Percentiles rank a stretch among this genome's conserved stretches.
Conservation (phyloP, 805 yeast species). For the Myxozyma sirexii region DNA sequence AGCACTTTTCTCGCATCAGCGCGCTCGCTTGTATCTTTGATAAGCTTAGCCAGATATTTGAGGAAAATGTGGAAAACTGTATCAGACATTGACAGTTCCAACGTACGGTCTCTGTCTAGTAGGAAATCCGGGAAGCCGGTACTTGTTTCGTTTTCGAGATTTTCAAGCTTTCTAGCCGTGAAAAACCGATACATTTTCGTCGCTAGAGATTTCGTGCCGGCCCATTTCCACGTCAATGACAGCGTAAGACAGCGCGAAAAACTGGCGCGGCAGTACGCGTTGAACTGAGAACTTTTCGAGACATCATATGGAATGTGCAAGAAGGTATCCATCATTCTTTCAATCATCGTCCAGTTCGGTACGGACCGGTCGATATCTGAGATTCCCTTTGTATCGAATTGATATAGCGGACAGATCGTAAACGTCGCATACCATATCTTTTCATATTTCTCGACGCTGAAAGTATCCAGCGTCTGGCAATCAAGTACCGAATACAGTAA, state of each 20-base stretch:
- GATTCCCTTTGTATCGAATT: slow-evolving; percentile 24
- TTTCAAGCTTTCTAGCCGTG: slow-evolving; percentile 30
- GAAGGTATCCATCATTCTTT: slow-evolving; percentile 17
- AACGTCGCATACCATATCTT: slow-evolving; percentile 32
- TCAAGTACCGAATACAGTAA: slow-evolving; percentile 16
- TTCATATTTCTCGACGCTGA: slow-evolving; percentile 25
- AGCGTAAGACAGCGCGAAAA: slow-evolving; percentile 34
- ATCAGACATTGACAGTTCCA: slow-evolving; percentile 33
- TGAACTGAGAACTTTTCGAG: slow-evolving; percentile 6
- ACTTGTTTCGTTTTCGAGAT: slow-evolving; percentile 25
- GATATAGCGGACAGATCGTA: slow-evolving; percentile 31
- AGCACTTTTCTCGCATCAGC: slow-evolving; percentile 14
- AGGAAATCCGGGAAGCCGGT: slow-evolving; percentile 36
- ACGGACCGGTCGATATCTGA: neutral
- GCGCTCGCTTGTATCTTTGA: slow-evolving; percentile 14
- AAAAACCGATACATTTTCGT: slow-evolving; percentile 34
- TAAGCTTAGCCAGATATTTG: slow-evolving; percentile 31
- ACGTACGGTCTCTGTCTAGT: slow-evolving; percentile 14
- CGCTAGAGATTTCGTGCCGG: slow-evolving; percentile 26
- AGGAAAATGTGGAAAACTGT: slow-evolving; percentile 37
- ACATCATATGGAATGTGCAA: slow-evolving; percentile 1
- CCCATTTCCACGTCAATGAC: slow-evolving; percentile 34
- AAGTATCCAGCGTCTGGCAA: neutral
- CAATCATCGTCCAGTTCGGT: slow-evolving; percentile 25
- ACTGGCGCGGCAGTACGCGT: slow-evolving; percentile 29